Percentiles rank a stretch among this genome's conserved stretches.
Evolutionary conservation across 2,329 filamentous ascomycete species (phyloP).

Genomic region (Aspergillus neoniger): DNA sequence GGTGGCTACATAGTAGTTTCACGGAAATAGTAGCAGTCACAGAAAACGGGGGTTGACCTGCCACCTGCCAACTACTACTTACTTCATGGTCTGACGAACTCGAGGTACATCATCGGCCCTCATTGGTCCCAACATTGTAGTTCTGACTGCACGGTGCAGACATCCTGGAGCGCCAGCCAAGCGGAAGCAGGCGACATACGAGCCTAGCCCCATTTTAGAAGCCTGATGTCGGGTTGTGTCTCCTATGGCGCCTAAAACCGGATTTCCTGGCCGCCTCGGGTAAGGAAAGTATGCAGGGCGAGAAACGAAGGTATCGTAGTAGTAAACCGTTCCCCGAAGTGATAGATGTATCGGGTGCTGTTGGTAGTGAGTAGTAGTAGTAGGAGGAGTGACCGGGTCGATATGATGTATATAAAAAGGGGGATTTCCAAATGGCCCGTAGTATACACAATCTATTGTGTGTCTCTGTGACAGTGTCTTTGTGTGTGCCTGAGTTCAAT

Average conservation of each 20-base stretch:
- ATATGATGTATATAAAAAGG: slow-evolving; percentile 9
- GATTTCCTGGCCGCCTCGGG: background rate
- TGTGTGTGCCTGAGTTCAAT: background rate
- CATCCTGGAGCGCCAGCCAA: slow-evolving; percentile 5
- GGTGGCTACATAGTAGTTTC: background rate
- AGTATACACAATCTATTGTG: background rate
- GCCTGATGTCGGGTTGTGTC: slow-evolving; percentile 6
- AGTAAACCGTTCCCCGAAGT: background rate
- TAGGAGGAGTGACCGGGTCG: background rate
- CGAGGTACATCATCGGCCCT: background rate
- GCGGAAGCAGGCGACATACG: slow-evolving; percentile 9
- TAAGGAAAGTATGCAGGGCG: background rate
- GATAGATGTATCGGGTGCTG: background rate
- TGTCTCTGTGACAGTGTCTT: background rate
- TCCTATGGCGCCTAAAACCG: slow-evolving; percentile 10
- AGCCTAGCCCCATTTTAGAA: slow-evolving; percentile 1
- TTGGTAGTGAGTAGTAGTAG: background rate
- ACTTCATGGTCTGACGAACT: background rate
- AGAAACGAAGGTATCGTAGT: background rate
- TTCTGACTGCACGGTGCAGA: slow-evolving; percentile 7
- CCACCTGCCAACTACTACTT: background rate
- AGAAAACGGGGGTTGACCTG: background rate
- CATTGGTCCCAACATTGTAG: slow-evolving; percentile 5
- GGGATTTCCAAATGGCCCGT: background rate
- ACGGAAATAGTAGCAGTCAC: background rate